A percentile compares a stretch with the other conserved stretches of the same genome.
These are phyloP conservation scores for Cryptococcus neoformans DNA, from an alignment of 1,284 basidiomycete genomes.

Conservation along the genomic window DNA sequence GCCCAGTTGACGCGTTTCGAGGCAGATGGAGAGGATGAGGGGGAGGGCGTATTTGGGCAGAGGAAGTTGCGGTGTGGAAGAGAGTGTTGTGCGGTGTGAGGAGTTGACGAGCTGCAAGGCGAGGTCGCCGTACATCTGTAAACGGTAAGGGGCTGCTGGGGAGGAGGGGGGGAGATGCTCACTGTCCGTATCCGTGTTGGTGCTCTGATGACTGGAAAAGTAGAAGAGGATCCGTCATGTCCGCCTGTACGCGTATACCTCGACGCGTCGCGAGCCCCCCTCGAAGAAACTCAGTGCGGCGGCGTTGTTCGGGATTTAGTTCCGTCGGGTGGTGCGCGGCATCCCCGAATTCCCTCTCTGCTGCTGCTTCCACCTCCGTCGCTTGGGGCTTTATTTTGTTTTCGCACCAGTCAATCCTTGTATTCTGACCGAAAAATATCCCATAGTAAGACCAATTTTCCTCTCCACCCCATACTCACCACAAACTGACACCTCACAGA, in stretches of 20 bases:
- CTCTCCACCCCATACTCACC: neutral
- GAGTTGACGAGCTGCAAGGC: constrained; percentile 83
- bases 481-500: neutral
- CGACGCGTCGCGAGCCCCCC: too few species aligned
- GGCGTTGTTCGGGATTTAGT: neutral
- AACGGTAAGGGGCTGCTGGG: too few species aligned
- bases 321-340: neutral
- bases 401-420: neutral
- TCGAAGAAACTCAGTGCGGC: neutral
- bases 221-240: too few species aligned
- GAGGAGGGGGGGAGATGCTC: too few species aligned
- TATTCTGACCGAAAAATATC: neutral
- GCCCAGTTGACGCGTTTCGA: constrained; percentile 86
- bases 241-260: too few species aligned
- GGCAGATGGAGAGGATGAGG: constrained; percentile 76
- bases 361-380: neutral
- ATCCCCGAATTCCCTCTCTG: neutral
- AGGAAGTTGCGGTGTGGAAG: constrained; percentile 58
- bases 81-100: constrained; percentile 74
- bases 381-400: neutral
- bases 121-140: constrained; percentile 64
- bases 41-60: constrained; percentile 90
- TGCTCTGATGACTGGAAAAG: too few species aligned
- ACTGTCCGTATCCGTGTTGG: too few species aligned
- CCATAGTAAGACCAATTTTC: neutral